phyloP scores from a whole-genome alignment of 1,139 yeast genomes.

The Protomyces inundatus region DNA sequence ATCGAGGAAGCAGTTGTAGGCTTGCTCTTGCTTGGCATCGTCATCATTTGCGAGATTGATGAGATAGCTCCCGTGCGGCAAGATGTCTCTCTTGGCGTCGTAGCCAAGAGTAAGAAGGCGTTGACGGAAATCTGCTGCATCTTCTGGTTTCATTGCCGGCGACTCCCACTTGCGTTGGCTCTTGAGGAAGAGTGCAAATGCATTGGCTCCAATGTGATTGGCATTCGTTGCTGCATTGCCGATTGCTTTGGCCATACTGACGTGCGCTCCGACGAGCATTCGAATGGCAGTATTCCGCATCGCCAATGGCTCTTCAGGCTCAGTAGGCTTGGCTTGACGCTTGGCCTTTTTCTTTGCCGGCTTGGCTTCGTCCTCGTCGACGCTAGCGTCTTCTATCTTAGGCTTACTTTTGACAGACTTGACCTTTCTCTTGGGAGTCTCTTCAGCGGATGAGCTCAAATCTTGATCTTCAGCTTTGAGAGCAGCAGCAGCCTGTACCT shows the following conservation, averaged over 20 bases:
- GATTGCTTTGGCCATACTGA: slow-evolving; percentile 44
- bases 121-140: slow-evolving; percentile 57
- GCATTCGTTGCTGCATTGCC: slow-evolving; percentile 74
- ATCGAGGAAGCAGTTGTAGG: slow-evolving; percentile 75
- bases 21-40: slow-evolving; percentile 65
- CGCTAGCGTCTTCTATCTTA: neutral
- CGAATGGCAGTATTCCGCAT: slow-evolving; percentile 15
- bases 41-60: slow-evolving; percentile 92
- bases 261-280: slow-evolving; percentile 65
- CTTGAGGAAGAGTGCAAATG: slow-evolving; percentile 85
- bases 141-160: slow-evolving; percentile 65
- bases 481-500: no score
- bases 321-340: slow-evolving; percentile 6
- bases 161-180: slow-evolving; percentile 90
- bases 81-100: slow-evolving; percentile 62
- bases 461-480: no score
- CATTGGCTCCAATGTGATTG: slow-evolving; percentile 63
- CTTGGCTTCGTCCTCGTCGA: neutral
- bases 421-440: neutral
- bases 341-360: neutral
- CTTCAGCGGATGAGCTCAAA: neutral
- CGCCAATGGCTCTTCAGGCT: slow-evolving; percentile 13
- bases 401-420: neutral
- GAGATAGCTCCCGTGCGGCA: slow-evolving; percentile 93
- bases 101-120: slow-evolving; percentile 60